Percentiles rank a stretch among this genome's conserved stretches.
Evolutionary conservation across 2,329 filamentous ascomycete genomes (phyloP).

Genomic region (Elsinoe perseae): DNA sequence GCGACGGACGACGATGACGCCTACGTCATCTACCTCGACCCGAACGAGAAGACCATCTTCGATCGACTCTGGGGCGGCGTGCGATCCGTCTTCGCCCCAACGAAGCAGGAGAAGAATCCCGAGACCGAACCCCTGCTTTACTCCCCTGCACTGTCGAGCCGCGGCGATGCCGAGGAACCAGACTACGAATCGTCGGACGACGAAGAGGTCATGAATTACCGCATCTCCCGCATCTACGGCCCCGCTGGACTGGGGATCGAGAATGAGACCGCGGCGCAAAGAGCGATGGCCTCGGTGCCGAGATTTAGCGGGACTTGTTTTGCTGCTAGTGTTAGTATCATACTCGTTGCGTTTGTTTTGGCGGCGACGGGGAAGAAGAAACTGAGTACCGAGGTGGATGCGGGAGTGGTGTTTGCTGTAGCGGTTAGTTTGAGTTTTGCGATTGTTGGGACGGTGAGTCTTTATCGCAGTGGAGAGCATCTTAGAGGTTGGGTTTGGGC

Average conservation of each 20-base stretch:
- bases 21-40: slow-evolving; percentile 69
- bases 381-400: slow-evolving; percentile 63
- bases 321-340: slow-evolving; percentile 53
- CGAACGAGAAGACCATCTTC: slow-evolving; percentile 59
- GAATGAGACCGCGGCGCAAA: not conserved
- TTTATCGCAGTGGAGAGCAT: slow-evolving; percentile 45
- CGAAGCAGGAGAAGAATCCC: slow-evolving; percentile 21
- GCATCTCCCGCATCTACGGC: slow-evolving; percentile 11
- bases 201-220: slow-evolving; percentile 18
- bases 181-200: slow-evolving; percentile 28
- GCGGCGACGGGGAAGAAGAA: slow-evolving; percentile 61
- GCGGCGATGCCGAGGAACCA: slow-evolving; percentile 15
- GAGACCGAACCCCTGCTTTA: slow-evolving; percentile 24
- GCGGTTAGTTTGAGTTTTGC: slow-evolving; percentile 58
- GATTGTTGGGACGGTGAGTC: slow-evolving; percentile 53
- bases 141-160: slow-evolving; percentile 11
- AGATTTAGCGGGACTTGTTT: slow-evolving; percentile 46
- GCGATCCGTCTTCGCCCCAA: slow-evolving; percentile 29
- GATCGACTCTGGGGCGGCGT: slow-evolving; percentile 52
- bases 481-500: slow-evolving; percentile 39
- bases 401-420: slow-evolving; percentile 62
- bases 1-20: slow-evolving; percentile 51
- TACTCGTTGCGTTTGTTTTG: slow-evolving; percentile 57
- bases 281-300: slow-evolving; percentile 17
- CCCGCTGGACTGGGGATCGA: not conserved